A percentile compares a stretch with the other conserved stretches of the same genome.
phyloP scores from a whole-genome alignment of 768 basidiomycete genomes.

The Panellus pusillus region DNA sequence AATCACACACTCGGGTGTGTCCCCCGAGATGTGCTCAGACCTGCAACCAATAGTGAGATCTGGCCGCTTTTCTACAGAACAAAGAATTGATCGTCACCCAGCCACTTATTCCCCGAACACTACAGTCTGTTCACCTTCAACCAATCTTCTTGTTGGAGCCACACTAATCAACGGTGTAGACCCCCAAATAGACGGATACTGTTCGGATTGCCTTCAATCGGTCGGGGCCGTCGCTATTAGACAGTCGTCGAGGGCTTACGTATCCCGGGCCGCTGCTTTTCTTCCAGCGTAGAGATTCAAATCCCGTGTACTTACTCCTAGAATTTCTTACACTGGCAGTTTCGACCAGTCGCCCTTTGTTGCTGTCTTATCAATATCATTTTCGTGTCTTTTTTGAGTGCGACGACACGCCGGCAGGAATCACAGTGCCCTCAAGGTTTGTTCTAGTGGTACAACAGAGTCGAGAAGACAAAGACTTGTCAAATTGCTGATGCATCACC shows the following conservation, averaged over 20 bases:
- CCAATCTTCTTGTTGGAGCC: background rate
- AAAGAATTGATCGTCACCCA: slow-evolving; percentile 11
- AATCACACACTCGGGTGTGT: slow-evolving; percentile 44
- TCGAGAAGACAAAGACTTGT: no score
- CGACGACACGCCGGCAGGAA: no score
- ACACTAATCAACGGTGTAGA: slow-evolving; percentile 26
- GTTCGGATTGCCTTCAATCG: slow-evolving; percentile 36
- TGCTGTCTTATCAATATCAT: no score
- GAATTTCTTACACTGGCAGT: no score
- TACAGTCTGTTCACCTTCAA: slow-evolving; percentile 34
- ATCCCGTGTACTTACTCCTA: no score
- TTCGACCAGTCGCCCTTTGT: no score
- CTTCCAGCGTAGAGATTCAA: no score
- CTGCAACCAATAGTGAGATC: slow-evolving; percentile 49
- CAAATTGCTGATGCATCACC: no score
- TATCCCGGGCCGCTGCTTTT: no score
- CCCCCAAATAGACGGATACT: slow-evolving; percentile 40
- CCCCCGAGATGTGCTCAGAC: slow-evolving; percentile 41
- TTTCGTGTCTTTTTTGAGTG: no score
- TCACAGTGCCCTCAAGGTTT: no score
- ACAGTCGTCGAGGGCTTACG: background rate
- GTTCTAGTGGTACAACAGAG: no score
- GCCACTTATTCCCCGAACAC: slow-evolving; percentile 45
- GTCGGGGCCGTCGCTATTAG: slow-evolving; percentile 15
- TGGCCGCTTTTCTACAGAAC: background rate